Percentiles rank a stretch among this genome's conserved stretches.
Evolutionary conservation across 805 yeast species (phyloP).

Genomic region (Candida tibetensis): DNA sequence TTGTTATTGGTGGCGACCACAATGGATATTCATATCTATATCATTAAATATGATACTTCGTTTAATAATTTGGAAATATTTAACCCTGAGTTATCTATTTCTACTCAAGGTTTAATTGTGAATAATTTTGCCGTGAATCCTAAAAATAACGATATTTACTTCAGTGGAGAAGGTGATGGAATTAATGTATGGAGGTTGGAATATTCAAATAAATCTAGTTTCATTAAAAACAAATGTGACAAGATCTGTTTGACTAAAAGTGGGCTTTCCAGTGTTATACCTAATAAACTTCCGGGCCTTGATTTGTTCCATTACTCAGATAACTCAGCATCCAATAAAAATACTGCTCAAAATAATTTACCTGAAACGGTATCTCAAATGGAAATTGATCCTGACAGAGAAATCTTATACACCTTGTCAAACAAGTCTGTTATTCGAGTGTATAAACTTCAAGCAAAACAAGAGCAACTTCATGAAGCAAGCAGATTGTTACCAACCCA

Average conservation of each 20-base stretch:
- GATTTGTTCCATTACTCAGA: slow-evolving; percentile 27
- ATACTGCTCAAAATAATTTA: slow-evolving; percentile 13
- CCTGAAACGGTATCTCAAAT: slow-evolving; percentile 65
- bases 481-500: slow-evolving; percentile 43
- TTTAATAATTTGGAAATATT: slow-evolving; percentile 60
- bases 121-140: slow-evolving; percentile 58
- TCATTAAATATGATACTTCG: slow-evolving; percentile 52
- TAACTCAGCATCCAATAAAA: slow-evolving; percentile 11
- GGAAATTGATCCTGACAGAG: slow-evolving; percentile 73
- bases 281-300: slow-evolving; percentile 34
- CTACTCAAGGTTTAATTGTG: slow-evolving; percentile 75
- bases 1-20: slow-evolving; percentile 78
- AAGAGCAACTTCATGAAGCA: slow-evolving; percentile 36
- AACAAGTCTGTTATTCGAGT: slow-evolving; percentile 79
- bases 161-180: slow-evolving; percentile 78
- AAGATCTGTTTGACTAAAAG: slow-evolving; percentile 78
- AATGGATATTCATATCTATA: slow-evolving; percentile 71
- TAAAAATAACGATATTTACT: slow-evolving; percentile 74
- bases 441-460: slow-evolving; percentile 54
- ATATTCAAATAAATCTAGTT: slow-evolving; percentile 78
- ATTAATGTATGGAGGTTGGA: slow-evolving; percentile 81
- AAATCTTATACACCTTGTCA: slow-evolving; percentile 76
- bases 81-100: slow-evolving; percentile 79
- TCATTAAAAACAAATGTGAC: slow-evolving; percentile 81
- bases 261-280: slow-evolving; percentile 43